A percentile compares a stretch with the other conserved stretches of the same genome.
Evolutionary conservation across 2,329 filamentous ascomycete species (phyloP).

Genomic region (Colletotrichum ledebouriae): DNA sequence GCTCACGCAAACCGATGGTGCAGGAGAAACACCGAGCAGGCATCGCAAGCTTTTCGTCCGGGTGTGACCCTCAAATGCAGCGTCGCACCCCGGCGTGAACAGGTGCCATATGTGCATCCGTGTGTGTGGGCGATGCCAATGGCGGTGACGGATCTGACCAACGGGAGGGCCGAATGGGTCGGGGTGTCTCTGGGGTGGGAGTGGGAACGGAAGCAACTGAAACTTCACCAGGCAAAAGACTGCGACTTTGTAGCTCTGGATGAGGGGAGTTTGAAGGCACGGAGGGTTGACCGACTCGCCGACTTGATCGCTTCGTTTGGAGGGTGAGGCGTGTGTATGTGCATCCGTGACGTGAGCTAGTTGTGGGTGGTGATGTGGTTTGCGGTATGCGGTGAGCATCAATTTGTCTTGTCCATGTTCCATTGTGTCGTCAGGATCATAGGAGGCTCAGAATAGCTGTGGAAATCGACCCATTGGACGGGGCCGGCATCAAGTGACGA

Average conservation of each 20-base stretch:
- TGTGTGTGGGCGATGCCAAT: conserved; percentile 28
- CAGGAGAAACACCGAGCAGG: conserved; percentile 8
- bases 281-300: conserved; percentile 6
- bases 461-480: too few species aligned
- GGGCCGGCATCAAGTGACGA: conserved; percentile 24
- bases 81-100: conserved; percentile 27
- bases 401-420: conserved; percentile 7
- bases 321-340: conserved; percentile 1
- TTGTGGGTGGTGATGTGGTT: neutral
- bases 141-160: conserved; percentile 32
- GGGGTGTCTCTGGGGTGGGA: conserved; percentile 3
- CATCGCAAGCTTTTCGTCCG: conserved; percentile 14
- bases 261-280: neutral
- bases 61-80: conserved; percentile 35
- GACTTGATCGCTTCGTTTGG: conserved; percentile 1
- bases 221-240: conserved; percentile 15
- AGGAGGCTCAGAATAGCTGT: neutral
- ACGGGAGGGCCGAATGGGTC: conserved; percentile 15
- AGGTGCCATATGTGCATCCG: conserved; percentile 31
- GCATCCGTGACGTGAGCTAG: neutral
- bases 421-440: neutral
- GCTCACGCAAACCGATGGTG: neutral
- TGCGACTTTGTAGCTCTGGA: conserved; percentile 17
- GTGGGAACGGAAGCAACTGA: conserved; percentile 18
- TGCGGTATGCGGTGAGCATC: conserved; percentile 7